Base-by-base conservation (phyloP, 352 stramenopile genomes). In the Globisporangium abappressorium region DNA sequence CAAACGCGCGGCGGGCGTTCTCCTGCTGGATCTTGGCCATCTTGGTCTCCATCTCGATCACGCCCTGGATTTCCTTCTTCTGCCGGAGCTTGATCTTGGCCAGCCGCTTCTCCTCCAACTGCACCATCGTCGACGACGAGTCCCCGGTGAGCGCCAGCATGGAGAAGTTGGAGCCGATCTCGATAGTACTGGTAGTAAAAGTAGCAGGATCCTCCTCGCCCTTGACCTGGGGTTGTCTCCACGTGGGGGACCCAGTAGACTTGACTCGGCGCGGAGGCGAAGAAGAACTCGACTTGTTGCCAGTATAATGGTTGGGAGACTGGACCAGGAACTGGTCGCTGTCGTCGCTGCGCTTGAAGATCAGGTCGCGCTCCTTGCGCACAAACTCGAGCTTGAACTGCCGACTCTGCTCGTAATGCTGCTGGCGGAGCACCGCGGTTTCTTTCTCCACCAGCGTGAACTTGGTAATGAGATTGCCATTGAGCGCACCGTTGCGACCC, bases 21-120 rank as follows among this genome's bases (percentile, higher is more conserved):
- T 92, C 82, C 8, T 85, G 70, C 28, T 92, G 84, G 22, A 91
- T 74, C 54, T 85, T 80, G 53, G 81, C 84, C 65, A 89, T 83
- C 43, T 85, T 87, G n/a, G 72, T 73, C 51, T 94, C 86, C 78
- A 84, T 91, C 36, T 94, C 82, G 66, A 94, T 89, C n/a, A 89
- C 79, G 41, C 69, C 72, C 34, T 89, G 82, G 59, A 94, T 85
- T 41, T 94, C 86, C 34, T 81, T 83, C 64, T 92, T 72, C 66
- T 94, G 86, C 0, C 84, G 79, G 43, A 81, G 57, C 60, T 92
- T 94, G 46, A 94, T 92, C 18, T 80, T 74, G 33, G 81, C 75
- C 9, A 94, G 70, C 15, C 84, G 72, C 30, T 72, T 73, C 24
- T 91, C 84, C 61, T 94, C 86, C 18, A 91, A 57, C 57, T 86